Conservation (phyloP, 2,329 filamentous ascomycete species). For the Bipolaris oryzae region DNA sequence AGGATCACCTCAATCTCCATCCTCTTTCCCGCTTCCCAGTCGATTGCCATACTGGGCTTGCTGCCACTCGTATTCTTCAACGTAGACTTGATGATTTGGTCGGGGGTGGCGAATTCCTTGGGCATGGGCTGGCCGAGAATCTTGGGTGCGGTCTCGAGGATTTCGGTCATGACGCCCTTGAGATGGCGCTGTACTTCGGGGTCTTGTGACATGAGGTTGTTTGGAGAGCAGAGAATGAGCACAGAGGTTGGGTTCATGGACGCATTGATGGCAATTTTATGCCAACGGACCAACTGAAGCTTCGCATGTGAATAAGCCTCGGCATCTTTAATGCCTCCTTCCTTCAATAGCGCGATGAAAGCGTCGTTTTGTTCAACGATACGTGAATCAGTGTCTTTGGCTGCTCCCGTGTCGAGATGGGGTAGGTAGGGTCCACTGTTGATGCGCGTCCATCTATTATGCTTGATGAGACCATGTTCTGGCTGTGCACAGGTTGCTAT, state of each 20-base stretch:
- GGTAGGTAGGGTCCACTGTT: constrained; percentile 71
- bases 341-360: constrained; percentile 61
- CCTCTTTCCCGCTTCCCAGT: constrained; percentile 69
- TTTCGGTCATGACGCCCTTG: constrained; percentile 71
- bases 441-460: constrained; percentile 76
- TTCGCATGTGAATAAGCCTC: constrained; percentile 68
- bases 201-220: constrained; percentile 69
- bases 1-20: constrained; percentile 76
- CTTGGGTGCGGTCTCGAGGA: constrained; percentile 66
- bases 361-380: constrained; percentile 54
- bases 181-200: constrained; percentile 67
- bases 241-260: constrained; percentile 76
- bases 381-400: constrained; percentile 30
- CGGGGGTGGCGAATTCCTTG: constrained; percentile 64
- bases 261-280: constrained; percentile 78
- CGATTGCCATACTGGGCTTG: constrained; percentile 68
- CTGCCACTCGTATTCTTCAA: constrained; percentile 67
- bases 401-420: constrained; percentile 47
- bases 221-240: constrained; percentile 67
- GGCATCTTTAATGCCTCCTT: constrained; percentile 70
- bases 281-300: constrained; percentile 74
- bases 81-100: constrained; percentile 67
- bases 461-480: constrained; percentile 65
- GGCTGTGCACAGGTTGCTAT: constrained; percentile 72
- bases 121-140: constrained; percentile 68